Base-by-base conservation (phyloP, 176 grass and related monocot species). In the Eremochloa ophiuroides region DNA sequence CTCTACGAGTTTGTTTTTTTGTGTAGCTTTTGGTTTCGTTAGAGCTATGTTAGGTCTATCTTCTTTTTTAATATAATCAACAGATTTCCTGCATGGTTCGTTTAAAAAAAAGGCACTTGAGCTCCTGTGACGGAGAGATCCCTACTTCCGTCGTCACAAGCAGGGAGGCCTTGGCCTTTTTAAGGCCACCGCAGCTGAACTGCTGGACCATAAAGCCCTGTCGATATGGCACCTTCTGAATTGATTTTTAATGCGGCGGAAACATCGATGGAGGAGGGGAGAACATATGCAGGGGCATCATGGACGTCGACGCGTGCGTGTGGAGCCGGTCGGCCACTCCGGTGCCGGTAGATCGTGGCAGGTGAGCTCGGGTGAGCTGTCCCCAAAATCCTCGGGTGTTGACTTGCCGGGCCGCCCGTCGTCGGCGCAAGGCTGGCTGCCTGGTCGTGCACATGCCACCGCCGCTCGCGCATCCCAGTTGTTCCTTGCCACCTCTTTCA, bases 181-280 rank as follows among this genome's bases (percentile, higher is more conserved):
- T n/a, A n/a, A n/a, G n/a, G n/a, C n/a, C n/a, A n/a, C n/a, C n/a
- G n/a, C n/a, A n/a, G n/a, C n/a, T n/a, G n/a, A n/a, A n/a, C n/a
- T n/a, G n/a, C n/a, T n/a, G n/a, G n/a, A n/a, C n/a, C n/a, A n/a
- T n/a, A n/a, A n/a, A n/a, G n/a, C n/a, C n/a, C n/a, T n/a, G n/a
- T n/a, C n/a, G n/a, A n/a, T n/a, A n/a, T n/a, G n/a, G n/a, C n/a
- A n/a, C n/a, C n/a, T n/a, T n/a, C n/a, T n/a, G n/a, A n/a, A n/a
- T n/a, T n/a, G 35, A 37, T 37, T 53, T 25, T 59, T 23, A 87
- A 87, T 87, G 62, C 8, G 30, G n/a, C 85, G 64, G 79, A 67
- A 29, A 50, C 64, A 62, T 70, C 71, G 51, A 76, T 76, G 85
- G 78, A 23, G 35, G 14, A 16, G 13, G 13, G 23, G 58, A 28